phyloP scores from a whole-genome alignment of 129 eudicot species.

The Solidago caesia region DNA sequence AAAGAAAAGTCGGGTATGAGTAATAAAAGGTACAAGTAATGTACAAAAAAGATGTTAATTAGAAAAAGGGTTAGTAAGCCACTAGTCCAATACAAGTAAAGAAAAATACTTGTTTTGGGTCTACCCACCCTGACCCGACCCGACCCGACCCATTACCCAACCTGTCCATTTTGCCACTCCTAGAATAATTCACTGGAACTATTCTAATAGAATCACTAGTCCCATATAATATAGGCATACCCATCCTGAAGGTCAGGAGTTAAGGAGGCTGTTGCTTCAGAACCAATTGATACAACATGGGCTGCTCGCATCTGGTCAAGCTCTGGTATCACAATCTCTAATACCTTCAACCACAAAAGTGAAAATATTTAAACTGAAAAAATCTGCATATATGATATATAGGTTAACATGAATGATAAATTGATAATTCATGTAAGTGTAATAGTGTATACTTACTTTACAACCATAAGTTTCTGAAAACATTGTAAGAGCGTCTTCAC shows the following conservation, averaged over 20 bases:
- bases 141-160: too few relatives aligned
- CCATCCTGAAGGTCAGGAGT: conserved; percentile 77
- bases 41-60: background rate
- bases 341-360: conserved; percentile 42
- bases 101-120: too few relatives aligned
- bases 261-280: conserved; percentile 64
- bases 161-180: too few relatives aligned
- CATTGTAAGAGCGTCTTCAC: conserved; percentile 66
- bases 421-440: background rate
- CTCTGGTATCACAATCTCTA: conserved; percentile 86
- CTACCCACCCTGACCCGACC: too few relatives aligned
- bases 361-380: background rate
- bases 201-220: background rate
- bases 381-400: background rate
- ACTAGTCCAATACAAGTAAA: too few relatives aligned
- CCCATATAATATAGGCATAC: conserved; percentile 33
- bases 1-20: conserved; percentile 25
- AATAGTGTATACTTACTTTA: conserved; percentile 42
- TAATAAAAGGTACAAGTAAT: background rate
- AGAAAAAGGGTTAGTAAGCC: too few relatives aligned
- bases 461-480: conserved; percentile 68
- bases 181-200: background rate
- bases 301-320: conserved; percentile 79
- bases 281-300: conserved; percentile 88
- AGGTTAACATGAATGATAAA: background rate